These are phyloP conservation scores for Helenozyma baotianmanensis DNA, from an alignment of 805 yeast genomes.

Conservation along the genomic window DNA sequence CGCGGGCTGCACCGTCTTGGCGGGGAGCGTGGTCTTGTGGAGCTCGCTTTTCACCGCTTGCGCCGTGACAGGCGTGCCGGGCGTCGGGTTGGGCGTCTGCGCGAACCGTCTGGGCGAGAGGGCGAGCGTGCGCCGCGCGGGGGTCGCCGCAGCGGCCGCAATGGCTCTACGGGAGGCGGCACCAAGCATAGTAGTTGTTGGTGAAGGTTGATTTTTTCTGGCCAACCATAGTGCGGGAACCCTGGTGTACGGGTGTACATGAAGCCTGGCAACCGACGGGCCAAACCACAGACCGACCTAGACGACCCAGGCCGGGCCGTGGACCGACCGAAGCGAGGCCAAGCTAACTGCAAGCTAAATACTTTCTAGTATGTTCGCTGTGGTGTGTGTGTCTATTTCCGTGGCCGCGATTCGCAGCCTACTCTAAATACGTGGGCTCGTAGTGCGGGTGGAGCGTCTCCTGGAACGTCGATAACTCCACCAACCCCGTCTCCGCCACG, in stretches of 20 bases:
- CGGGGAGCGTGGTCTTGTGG: constrained; percentile 3
- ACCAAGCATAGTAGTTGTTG: constrained; percentile 6
- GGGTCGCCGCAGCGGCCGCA: not conserved
- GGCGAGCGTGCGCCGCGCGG: constrained; percentile 8
- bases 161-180: constrained; percentile 7
- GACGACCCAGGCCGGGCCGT: too few relatives aligned
- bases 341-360: too few relatives aligned
- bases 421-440: constrained; percentile 1
- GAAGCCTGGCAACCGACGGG: too few relatives aligned
- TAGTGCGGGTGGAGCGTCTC: not conserved
- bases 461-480: constrained; percentile 23
- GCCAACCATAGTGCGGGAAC: constrained; percentile 3
- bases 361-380: too few relatives aligned
- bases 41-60: constrained; percentile 13
- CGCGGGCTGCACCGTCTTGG: constrained; percentile 4
- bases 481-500: constrained; percentile 48
- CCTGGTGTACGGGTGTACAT: constrained; percentile 4
- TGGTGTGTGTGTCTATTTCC: too few relatives aligned
- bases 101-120: constrained; percentile 8
- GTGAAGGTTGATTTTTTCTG: not conserved
- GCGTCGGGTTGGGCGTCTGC: constrained; percentile 8
- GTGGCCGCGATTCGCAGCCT: too few relatives aligned
- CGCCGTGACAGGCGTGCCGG: constrained; percentile 14
- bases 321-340: too few relatives aligned
- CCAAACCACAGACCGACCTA: too few relatives aligned